Evolutionary conservation across 352 stramenopile species (phyloP), one percentile per base, ranked within the genome.

Genomic region (Phytophthora quininea): DNA sequence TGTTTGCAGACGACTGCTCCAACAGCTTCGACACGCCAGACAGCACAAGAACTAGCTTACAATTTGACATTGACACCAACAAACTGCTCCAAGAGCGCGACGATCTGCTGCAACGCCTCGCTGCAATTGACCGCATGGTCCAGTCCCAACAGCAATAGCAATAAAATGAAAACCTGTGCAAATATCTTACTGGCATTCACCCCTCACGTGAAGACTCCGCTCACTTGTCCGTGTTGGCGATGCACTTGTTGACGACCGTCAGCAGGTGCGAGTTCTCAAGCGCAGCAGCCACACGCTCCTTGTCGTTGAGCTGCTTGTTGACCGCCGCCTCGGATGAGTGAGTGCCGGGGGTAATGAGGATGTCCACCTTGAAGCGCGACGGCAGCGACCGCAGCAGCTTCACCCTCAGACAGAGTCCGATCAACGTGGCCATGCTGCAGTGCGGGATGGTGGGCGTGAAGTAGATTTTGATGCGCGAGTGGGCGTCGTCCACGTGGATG

Each of bases 261-360:
- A 98, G 79, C 62, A 99, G 78, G 75, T 99, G 96, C 30, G 93
- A 82, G 70, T 99, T 99, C 76, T 99, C 97, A 24, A 99, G 82
- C 24, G 97, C 97, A 14, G 97, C 97, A 1, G 91, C 91, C 9
- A 99, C 95, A 60, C 97, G 85, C 70, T 99, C 97, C 71, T 99
- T 99, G 74, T 99, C 96, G 59, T 97, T 96, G 29, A 99, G 84
- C 77, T 99, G 97, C 71, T 98, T 99, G 89, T 98, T 98, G 54
- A 99, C 91, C 31, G 93, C 93, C 27, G 94, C 88, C 82, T 99
- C 96, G 56, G 90, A 98, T 27, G 90, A 88, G 82, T 99, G 97
- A 55, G 95, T 97, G 56, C 96, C 97, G 15, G 92, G 90, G 52
- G 96, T 96, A 54, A 99, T 98, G 48, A 88, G 74, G 15, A 99